Conservation (phyloP, 1,284 basidiomycete genomes). For the Gymnopus androsaceus region DNA sequence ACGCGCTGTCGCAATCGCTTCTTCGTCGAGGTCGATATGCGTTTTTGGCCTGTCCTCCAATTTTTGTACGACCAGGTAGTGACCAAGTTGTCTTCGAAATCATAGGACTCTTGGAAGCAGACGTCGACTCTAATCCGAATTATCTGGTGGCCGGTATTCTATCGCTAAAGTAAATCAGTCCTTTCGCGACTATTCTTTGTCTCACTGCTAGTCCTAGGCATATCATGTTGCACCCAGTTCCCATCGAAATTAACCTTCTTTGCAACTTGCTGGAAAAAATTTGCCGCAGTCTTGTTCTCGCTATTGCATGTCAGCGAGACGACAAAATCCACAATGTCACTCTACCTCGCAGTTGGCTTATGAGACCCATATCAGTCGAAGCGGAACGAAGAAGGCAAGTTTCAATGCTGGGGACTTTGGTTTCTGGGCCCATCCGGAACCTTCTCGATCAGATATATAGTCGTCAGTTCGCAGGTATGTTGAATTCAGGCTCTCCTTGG, state of each 20-base stretch:
- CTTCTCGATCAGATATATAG: constrained; percentile 14
- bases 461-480: constrained; percentile 7
- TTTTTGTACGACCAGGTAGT: background rate
- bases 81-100: constrained; percentile 3
- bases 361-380: background rate
- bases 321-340: constrained; percentile 8
- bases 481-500: background rate
- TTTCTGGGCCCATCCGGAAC: constrained; percentile 1
- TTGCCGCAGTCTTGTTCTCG: constrained; percentile 6
- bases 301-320: background rate
- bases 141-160: constrained; percentile 5
- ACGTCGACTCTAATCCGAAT: background rate
- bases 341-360: constrained; percentile 14
- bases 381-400: background rate
- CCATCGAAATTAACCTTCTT: constrained; percentile 14
- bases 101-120: background rate
- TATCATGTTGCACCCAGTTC: constrained; percentile 1
- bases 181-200: too few relatives aligned
- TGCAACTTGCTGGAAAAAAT: constrained; percentile 15
- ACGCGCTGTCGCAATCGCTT: background rate
- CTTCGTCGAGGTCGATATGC: constrained; percentile 9
- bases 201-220: constrained; percentile 2
- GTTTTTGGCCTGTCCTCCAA: background rate
- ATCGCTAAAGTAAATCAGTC: constrained; percentile 2
- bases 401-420: background rate